These are phyloP conservation scores for Albugo candida DNA, from an alignment of 352 stramenopile species.

Conservation along the genomic window DNA sequence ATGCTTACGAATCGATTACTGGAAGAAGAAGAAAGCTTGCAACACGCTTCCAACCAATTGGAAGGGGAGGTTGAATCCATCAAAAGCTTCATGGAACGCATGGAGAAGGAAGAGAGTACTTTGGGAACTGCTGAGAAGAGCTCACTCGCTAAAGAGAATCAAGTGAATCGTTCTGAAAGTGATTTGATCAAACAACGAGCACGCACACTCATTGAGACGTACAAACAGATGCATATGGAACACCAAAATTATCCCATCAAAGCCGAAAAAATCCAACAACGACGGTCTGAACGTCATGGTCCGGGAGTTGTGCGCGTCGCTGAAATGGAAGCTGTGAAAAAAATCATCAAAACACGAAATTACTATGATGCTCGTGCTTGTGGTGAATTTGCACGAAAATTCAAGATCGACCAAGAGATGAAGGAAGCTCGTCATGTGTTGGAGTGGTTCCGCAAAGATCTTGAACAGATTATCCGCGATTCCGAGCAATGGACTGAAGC, in stretches of 20 bases:
- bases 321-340: slow-evolving; percentile 56
- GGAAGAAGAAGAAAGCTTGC: slow-evolving; percentile 68
- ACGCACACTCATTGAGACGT: slow-evolving; percentile 60
- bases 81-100: slow-evolving; percentile 77
- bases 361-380: slow-evolving; percentile 78
- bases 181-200: slow-evolving; percentile 75
- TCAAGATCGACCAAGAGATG: slow-evolving; percentile 57
- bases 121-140: slow-evolving; percentile 70
- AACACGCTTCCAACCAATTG: slow-evolving; percentile 65
- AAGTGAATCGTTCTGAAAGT: slow-evolving; percentile 54
- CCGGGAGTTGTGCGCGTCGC: slow-evolving; percentile 40
- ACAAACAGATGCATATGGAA: slow-evolving; percentile 77
- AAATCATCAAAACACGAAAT: slow-evolving; percentile 71
- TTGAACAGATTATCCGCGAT: slow-evolving; percentile 67
- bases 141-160: slow-evolving; percentile 62
- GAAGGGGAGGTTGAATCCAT: slow-evolving; percentile 75
- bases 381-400: slow-evolving; percentile 61
- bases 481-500: slow-evolving; percentile 72
- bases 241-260: slow-evolving; percentile 72
- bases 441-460: slow-evolving; percentile 57
- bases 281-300: slow-evolving; percentile 49
- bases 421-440: slow-evolving; percentile 75
- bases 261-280: slow-evolving; percentile 64
- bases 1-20: slow-evolving; percentile 74
- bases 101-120: slow-evolving; percentile 75